Percentiles rank a stretch among this genome's conserved stretches.
These are phyloP conservation scores for Angophora floribunda DNA, from an alignment of 345 rosid genomes.

Conservation along the genomic window DNA sequence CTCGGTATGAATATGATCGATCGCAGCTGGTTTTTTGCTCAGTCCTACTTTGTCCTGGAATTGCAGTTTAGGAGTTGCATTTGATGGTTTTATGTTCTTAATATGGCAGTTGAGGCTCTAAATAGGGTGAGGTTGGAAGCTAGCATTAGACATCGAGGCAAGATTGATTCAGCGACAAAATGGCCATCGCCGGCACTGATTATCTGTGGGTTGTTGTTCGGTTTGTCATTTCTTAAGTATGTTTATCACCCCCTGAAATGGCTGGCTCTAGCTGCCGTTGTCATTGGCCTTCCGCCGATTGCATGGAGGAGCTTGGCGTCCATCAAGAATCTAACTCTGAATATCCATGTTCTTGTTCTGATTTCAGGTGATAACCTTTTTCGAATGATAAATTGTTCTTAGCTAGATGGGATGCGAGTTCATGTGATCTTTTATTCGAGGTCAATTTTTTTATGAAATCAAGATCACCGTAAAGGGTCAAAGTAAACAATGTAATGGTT, in stretches of 20 bases:
- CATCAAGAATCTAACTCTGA: constrained; percentile 30
- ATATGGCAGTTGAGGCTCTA: constrained; percentile 48
- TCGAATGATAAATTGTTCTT: not conserved
- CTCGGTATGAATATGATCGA: constrained; percentile 32
- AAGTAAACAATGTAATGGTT: not conserved
- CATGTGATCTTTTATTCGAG: not conserved
- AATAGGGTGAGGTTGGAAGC: constrained; percentile 77
- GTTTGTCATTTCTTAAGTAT: constrained; percentile 45
- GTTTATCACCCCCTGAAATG: constrained; percentile 46
- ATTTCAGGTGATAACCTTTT: constrained; percentile 46
- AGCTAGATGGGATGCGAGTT: not conserved
- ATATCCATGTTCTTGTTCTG: constrained; percentile 47
- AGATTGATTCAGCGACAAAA: constrained; percentile 27
- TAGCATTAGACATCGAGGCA: constrained; percentile 42
- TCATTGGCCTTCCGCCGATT: constrained; percentile 43
- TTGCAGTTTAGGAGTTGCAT: not conserved
- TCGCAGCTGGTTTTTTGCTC: not conserved
- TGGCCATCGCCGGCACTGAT: constrained; percentile 73
- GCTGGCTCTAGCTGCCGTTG: constrained; percentile 62
- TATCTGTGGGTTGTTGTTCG: constrained; percentile 42
- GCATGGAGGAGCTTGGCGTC: constrained; percentile 36
- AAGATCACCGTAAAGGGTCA: not conserved
- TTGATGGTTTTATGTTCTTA: not conserved
- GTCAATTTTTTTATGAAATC: not conserved
- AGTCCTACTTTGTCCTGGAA: not conserved